Percentiles rank a stretch among this genome's conserved stretches.
phyloP scores from a whole-genome alignment of 352 stramenopile species.

The Phytophthora citrophthora region DNA sequence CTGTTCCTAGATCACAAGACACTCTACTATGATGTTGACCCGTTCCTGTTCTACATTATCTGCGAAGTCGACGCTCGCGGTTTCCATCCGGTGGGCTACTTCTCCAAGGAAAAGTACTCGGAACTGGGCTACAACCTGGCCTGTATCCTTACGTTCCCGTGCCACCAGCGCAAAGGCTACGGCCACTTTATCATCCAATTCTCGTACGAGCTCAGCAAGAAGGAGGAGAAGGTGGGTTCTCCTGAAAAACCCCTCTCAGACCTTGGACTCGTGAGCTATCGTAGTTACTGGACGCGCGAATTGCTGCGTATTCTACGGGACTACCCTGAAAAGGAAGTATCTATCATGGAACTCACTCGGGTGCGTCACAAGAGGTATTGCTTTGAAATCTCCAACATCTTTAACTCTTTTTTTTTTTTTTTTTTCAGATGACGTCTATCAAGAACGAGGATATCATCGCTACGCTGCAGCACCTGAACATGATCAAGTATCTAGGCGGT shows the following conservation, averaged over 20 bases:
- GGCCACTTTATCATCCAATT: conserved; percentile 99
- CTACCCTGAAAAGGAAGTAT: conserved; percentile 82
- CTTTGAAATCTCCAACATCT: neutral
- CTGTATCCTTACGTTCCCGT: conserved; percentile 99
- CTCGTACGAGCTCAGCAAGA: conserved; percentile 99
- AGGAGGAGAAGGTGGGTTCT: conserved; percentile 96
- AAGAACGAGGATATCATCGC: conserved; percentile 99
- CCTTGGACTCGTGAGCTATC: conserved; percentile 98
- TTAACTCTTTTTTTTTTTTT: conserved; percentile 1
- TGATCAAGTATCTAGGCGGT: conserved; percentile 99
- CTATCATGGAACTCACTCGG: conserved; percentile 96
- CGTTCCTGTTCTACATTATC: conserved; percentile 99
- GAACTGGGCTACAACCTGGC: conserved; percentile 99
- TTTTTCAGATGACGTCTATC: conserved; percentile 72
- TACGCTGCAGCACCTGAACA: conserved; percentile 97
- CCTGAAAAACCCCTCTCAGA: conserved; percentile 99
- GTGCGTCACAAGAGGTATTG: conserved; percentile 24
- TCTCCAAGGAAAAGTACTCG: conserved; percentile 99
- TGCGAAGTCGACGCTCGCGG: conserved; percentile 93
- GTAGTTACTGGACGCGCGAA: conserved; percentile 98
- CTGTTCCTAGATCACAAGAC: conserved; percentile 99
- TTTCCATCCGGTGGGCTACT: conserved; percentile 98
- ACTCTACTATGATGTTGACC: conserved; percentile 99
- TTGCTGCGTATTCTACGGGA: conserved; percentile 92
- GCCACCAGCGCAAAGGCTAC: conserved; percentile 98